These are phyloP conservation scores for Echria macrotheca DNA, from an alignment of 495 filamentous ascomycete species.

Conservation along the genomic window DNA sequence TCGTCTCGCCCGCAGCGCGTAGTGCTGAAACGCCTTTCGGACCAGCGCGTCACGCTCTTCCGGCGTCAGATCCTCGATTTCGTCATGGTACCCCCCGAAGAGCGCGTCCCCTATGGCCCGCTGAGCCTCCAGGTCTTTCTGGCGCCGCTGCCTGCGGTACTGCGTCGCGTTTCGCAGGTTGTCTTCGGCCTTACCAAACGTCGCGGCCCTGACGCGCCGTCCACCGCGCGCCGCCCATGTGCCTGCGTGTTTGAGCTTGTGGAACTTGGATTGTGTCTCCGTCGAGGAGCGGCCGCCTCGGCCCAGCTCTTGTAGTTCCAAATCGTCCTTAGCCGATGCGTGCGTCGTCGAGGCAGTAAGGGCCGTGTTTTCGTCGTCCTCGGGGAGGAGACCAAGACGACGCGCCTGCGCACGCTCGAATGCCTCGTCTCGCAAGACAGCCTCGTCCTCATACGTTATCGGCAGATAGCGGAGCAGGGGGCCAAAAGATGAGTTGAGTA, in stretches of 20 bases:
- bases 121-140: slow-evolving; percentile 62
- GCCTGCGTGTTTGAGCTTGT: slow-evolving; percentile 38
- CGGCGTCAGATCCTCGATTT: slow-evolving; percentile 89
- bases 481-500: slow-evolving; percentile 79
- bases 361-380: slow-evolving; percentile 37
- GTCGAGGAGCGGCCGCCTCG: slow-evolving; percentile 19
- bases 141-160: slow-evolving; percentile 36
- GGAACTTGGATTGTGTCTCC: slow-evolving; percentile 10
- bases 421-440: slow-evolving; percentile 79
- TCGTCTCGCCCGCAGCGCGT: slow-evolving; percentile 75
- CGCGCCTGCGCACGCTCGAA: slow-evolving; percentile 74
- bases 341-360: slow-evolving; percentile 5
- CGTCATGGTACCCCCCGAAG: slow-evolving; percentile 80
- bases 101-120: slow-evolving; percentile 67
- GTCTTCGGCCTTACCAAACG: slow-evolving; percentile 37
- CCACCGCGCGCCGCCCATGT: slow-evolving; percentile 43
- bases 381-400: slow-evolving; percentile 48
- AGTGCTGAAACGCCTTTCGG: slow-evolving; percentile 84
- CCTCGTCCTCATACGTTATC: slow-evolving; percentile 93
- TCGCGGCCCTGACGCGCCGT: slow-evolving; percentile 35
- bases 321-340: slow-evolving; percentile 35
- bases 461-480: slow-evolving; percentile 86
- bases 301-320: slow-evolving; percentile 54
- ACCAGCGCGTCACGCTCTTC: slow-evolving; percentile 86
- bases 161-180: slow-evolving; percentile 31